Conservation (phyloP, 768 basidiomycete species). For the Sporobolomyces roseus region DNA sequence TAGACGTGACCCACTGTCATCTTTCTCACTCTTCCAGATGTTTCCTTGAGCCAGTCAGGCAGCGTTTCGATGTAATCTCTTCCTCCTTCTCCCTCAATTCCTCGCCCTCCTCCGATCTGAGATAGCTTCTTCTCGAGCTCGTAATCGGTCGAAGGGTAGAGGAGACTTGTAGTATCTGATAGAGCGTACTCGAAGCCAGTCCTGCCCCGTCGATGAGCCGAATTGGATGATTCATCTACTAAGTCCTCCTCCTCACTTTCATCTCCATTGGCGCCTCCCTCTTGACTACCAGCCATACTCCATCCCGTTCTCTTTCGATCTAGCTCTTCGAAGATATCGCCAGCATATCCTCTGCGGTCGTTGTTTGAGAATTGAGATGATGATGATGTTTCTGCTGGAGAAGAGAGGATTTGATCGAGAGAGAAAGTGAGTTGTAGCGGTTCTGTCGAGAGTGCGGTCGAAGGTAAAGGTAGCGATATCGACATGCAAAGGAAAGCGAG, state of each 20-base stretch:
- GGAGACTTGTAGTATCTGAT: too few relatives aligned
- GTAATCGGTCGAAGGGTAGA: too few relatives aligned
- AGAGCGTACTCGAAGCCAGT: too few relatives aligned
- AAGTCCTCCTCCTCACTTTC: neutral
- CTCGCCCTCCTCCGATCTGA: too few relatives aligned
- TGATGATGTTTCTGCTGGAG: neutral
- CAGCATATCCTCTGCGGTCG: neutral
- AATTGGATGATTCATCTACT: neutral
- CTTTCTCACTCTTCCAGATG: neutral
- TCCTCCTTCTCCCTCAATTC: neutral
- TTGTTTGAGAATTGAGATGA: neutral
- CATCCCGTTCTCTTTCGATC: neutral
- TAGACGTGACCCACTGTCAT: neutral
- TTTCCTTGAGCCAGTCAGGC: neutral
- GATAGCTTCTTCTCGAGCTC: too few relatives aligned
- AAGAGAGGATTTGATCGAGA: neutral
- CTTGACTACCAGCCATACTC: neutral
- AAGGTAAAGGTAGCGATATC: conserved; percentile 2
- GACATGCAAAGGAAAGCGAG: too few relatives aligned
- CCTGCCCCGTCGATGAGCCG: neutral
- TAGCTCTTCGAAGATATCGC: neutral
- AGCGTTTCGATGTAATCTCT: neutral
- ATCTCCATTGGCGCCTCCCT: neutral
- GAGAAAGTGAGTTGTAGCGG: conserved; percentile 3
- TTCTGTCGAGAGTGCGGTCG: neutral